These are phyloP conservation scores for Geranium incanum DNA, from an alignment of 441 rosid species.

Conservation along the genomic window DNA sequence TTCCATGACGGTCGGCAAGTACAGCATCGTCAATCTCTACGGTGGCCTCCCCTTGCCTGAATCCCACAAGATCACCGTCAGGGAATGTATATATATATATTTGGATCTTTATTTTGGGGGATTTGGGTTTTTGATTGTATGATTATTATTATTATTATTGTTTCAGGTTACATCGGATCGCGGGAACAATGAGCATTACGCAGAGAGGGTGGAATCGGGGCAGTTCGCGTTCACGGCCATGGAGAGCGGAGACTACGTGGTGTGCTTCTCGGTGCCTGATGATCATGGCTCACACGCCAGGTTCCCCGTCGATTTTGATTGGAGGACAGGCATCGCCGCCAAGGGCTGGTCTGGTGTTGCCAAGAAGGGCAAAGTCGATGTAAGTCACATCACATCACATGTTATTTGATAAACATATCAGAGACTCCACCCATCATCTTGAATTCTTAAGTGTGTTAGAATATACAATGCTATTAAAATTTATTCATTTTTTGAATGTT, in stretches of 20 bases:
- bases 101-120: not conserved
- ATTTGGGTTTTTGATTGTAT: conserved; percentile 4
- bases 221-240: conserved; percentile 52
- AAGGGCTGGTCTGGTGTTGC: conserved; percentile 65
- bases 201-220: conserved; percentile 45
- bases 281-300: conserved; percentile 32
- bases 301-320: conserved; percentile 50
- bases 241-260: conserved; percentile 53
- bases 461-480: too few species aligned
- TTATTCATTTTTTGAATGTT: too few species aligned
- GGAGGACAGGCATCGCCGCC: conserved; percentile 58
- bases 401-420: too few species aligned
- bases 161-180: conserved; percentile 49
- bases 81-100: conserved; percentile 24
- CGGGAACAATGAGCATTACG: conserved; percentile 43
- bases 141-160: not conserved
- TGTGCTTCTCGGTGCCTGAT: conserved; percentile 48
- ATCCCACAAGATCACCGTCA: conserved; percentile 48
- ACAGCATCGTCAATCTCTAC: conserved; percentile 43
- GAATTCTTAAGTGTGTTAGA: too few species aligned
- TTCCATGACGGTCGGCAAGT: conserved; percentile 59
- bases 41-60: conserved; percentile 47
- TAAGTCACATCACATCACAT: conserved; percentile 19
- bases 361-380: conserved; percentile 61
- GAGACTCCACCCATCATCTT: too few species aligned